Base-by-base conservation (phyloP, 305 asterid species). In the Salvia sclarea region DNA sequence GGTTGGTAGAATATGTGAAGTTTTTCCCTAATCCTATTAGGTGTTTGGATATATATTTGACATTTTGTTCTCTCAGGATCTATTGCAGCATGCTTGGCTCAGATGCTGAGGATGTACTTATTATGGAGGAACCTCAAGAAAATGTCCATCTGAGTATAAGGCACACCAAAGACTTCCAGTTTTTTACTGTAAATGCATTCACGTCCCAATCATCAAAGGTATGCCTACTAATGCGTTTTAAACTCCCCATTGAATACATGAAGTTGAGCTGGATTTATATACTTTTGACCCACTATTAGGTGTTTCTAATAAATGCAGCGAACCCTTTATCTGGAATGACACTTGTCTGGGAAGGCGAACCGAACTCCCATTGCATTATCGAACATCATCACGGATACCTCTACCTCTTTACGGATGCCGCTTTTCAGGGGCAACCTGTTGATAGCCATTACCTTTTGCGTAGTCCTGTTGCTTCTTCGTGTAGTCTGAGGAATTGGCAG, bases 331-430 rank as follows among this genome's bases (percentile, higher is more conserved):
- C 96, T 73, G 88, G 86, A 41, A 79, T 88, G 89, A 82, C 80
- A 48, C 95, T 83, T 68, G 78, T 88, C 68, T 91, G 96, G 96
- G 98, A 91, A 67, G 82, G 97, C 52, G 96, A 82, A 69, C 77
- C 84, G 21, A 84, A 80, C 67, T 80, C 80, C 53, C 96, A 88
- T 78, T 89, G 99, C 80, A 80, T 91, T 76, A 64, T 89, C 66
- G 99, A 94, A 84, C 99, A 91, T 80, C 98, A 91, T 80, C 92
- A 80, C 78, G 98, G 97, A 61, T 86, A 80, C 79, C 90, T 94
- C 73, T 94, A 85, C 80, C 91, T 94, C 68, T 91, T 91, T 74
- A 89, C 99, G 3, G 83, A 94, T 79, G 96, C 96, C 21, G 80
- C 82, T 48, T 77, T 71, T 71, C 75, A 80, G 53, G 88, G 92